phyloP scores from a whole-genome alignment of 306 rosid genomes.

The Cucumis sativus region DNA sequence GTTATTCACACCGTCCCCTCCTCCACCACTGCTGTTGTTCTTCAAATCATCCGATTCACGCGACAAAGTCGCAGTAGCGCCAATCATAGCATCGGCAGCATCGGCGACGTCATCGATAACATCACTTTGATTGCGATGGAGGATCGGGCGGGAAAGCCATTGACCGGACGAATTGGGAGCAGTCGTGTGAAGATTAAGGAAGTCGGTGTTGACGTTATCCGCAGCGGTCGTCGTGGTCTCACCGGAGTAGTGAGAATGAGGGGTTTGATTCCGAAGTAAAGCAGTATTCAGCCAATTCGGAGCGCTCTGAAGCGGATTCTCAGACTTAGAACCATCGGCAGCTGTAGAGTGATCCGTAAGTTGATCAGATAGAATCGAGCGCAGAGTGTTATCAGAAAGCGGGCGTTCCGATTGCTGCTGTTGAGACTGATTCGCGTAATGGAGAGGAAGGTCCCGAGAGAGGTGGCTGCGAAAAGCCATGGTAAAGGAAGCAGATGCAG shows the following conservation, averaged over 20 bases:
- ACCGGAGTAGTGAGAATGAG: constrained; percentile 37
- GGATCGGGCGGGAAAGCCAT: constrained; percentile 63
- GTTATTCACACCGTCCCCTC: constrained; percentile 15
- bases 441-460: constrained; percentile 58
- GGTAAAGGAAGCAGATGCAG: constrained; percentile 7
- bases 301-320: constrained; percentile 43
- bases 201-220: constrained; percentile 26
- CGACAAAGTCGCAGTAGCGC: constrained; percentile 22
- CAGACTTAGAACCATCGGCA: constrained; percentile 33
- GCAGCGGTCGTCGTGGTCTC: constrained; percentile 12
- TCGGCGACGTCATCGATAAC: constrained; percentile 42
- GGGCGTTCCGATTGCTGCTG: constrained; percentile 27
- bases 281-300: constrained; percentile 99
- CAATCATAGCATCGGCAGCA: constrained; percentile 45
- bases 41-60: constrained; percentile 51
- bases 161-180: constrained; percentile 54
- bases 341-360: constrained; percentile 18
- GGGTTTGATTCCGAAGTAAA: constrained; percentile 48
- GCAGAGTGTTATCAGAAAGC: constrained; percentile 18
- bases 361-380: constrained; percentile 28
- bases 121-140: constrained; percentile 66
- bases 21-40: constrained; percentile 12
- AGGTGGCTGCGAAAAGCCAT: constrained; percentile 84
- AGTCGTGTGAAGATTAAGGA: constrained; percentile 70
- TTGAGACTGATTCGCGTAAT: constrained; percentile 37